A percentile compares a stretch with the other conserved stretches of the same genome.
Conservation (phyloP, 2,329 filamentous ascomycete genomes). For the Apiospora kogelbergensis region DNA sequence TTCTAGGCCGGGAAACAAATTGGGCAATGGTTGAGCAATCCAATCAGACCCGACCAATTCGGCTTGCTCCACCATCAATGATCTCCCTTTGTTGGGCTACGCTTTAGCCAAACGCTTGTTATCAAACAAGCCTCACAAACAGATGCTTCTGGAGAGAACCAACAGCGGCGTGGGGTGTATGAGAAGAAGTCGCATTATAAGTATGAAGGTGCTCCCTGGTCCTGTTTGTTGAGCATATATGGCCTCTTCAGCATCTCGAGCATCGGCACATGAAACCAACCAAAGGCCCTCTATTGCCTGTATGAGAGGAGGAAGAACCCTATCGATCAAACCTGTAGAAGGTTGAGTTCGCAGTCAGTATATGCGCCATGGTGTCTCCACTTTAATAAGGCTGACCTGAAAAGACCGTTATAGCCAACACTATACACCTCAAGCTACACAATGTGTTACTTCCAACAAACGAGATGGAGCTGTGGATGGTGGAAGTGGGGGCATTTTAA, state of each 20-base stretch:
- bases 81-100: not conserved
- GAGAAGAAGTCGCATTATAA: not conserved
- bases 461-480: conserved; percentile 80
- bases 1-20: not conserved
- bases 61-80: not conserved
- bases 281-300: not conserved
- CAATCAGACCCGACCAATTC: not conserved
- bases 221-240: not conserved
- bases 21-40: not conserved
- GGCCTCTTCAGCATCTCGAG: not conserved
- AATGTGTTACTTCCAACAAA: conserved; percentile 99
- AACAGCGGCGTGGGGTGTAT: conserved; percentile 3
- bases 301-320: not conserved
- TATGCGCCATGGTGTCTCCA: not conserved
- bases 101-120: not conserved
- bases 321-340: not conserved
- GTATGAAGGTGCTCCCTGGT: not conserved
- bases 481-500: conserved; percentile 95
- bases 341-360: not conserved
- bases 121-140: not conserved
- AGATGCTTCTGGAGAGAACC: not conserved
- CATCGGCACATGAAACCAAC: not conserved
- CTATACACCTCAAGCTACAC: not conserved
- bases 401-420: not conserved
- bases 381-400: not conserved